Conservation (phyloP, 2,329 filamentous ascomycete species). For the Neophaeococcomyces mojaviensis region DNA sequence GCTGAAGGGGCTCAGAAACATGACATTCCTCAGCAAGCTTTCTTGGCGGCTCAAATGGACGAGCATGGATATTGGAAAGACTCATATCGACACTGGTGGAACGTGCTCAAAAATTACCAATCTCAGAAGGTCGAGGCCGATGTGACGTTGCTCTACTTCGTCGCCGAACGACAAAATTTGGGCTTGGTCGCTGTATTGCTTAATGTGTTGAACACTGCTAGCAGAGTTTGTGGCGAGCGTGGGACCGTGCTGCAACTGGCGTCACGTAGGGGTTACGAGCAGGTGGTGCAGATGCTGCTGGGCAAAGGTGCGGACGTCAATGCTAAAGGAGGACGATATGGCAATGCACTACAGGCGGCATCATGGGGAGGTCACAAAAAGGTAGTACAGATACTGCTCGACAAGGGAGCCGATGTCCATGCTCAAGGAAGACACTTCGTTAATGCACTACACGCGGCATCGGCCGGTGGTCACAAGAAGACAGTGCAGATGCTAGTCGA, state of each 20-base stretch:
- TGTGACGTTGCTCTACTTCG: background rate
- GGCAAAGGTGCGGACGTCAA: constrained; percentile 24
- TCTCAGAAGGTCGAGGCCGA: background rate
- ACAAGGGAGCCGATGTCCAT: constrained; percentile 9
- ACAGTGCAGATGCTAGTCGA: constrained; percentile 10
- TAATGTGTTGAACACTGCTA: background rate
- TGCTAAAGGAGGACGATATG: constrained; percentile 1
- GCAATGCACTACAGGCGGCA: constrained; percentile 8
- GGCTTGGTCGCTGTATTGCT: background rate
- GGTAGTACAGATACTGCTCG: constrained; percentile 13
- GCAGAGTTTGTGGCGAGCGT: background rate
- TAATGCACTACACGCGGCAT: constrained; percentile 7
- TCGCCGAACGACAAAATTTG: constrained; percentile 2
- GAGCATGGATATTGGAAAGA: constrained; percentile 1
- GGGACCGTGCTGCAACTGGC: background rate
- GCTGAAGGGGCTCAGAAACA: constrained; percentile 4
- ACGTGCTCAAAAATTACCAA: constrained; percentile 2
- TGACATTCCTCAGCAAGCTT: constrained; percentile 1
- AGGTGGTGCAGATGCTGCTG: constrained; percentile 21
- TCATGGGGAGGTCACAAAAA: constrained; percentile 11
- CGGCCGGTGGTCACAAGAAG: constrained; percentile 5
- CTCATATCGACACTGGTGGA: constrained; percentile 6
- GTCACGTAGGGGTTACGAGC: background rate
- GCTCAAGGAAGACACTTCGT: background rate
- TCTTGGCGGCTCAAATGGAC: constrained; percentile 4